phyloP scores from a whole-genome alignment of 257 asterid genomes.

The Oldenlandia corymbosa region DNA sequence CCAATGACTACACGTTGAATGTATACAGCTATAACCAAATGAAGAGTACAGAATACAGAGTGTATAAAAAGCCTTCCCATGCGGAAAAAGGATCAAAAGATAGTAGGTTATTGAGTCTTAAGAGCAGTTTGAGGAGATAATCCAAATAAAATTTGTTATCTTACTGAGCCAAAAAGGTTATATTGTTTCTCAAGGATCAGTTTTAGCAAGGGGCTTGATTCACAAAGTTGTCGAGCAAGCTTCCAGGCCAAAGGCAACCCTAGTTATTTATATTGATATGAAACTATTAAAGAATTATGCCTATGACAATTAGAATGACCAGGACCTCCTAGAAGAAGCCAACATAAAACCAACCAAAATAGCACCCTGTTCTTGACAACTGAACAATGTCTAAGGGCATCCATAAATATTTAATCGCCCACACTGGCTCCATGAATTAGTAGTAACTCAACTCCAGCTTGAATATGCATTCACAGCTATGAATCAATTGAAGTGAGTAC shows the following conservation, averaged over 20 bases:
- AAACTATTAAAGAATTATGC: background rate
- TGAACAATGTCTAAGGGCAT: background rate
- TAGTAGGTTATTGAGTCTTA: too few relatives aligned
- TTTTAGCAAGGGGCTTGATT: too few relatives aligned
- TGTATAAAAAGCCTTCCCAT: background rate
- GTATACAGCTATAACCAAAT: background rate
- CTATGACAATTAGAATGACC: background rate
- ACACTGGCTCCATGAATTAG: background rate
- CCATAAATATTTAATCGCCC: background rate
- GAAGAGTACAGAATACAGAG: background rate
- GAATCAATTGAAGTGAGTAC: background rate
- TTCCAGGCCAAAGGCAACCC: too few relatives aligned
- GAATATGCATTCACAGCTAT: conserved; percentile 1
- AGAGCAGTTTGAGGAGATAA: too few relatives aligned
- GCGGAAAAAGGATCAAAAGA: too few relatives aligned
- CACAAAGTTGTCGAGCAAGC: too few relatives aligned
- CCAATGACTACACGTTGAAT: background rate
- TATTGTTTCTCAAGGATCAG: too few relatives aligned
- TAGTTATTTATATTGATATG: too few relatives aligned
- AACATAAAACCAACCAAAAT: background rate
- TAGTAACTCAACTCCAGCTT: background rate
- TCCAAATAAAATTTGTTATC: too few relatives aligned
- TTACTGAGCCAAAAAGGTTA: too few relatives aligned
- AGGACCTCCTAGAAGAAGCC: background rate
- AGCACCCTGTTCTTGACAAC: background rate